A percentile compares a stretch with the other conserved stretches of the same genome.
Conservation (phyloP, 2,329 filamentous ascomycete genomes). For the Diaporthe citri region DNA sequence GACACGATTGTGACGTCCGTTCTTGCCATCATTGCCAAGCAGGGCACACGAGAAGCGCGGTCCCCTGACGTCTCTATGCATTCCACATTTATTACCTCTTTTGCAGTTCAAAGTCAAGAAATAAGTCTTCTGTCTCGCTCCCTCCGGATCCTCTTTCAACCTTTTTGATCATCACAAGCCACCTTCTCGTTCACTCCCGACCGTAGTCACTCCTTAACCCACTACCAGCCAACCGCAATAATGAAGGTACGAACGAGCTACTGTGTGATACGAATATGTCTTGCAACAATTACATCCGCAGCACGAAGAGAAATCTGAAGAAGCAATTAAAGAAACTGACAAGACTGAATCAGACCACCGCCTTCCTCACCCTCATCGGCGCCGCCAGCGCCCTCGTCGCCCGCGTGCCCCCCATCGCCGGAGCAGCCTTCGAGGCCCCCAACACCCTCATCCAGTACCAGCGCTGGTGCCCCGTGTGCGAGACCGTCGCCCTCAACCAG, state of each 20-base stretch:
- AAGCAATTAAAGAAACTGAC: background rate
- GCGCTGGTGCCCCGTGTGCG: conserved; percentile 40
- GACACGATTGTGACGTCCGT: conserved; percentile 14
- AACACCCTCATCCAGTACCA: conserved; percentile 38
- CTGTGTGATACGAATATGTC: background rate
- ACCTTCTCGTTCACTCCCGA: background rate
- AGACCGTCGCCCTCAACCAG: conserved; percentile 39
- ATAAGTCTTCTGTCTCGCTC: conserved; percentile 23
- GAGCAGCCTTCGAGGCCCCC: conserved; percentile 7
- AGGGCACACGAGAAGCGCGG: background rate
- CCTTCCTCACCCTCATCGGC: conserved; percentile 35
- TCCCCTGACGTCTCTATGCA: conserved; percentile 10
- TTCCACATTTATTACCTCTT: conserved; percentile 14
- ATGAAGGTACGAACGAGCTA: conserved; percentile 34
- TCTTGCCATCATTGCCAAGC: conserved; percentile 1
- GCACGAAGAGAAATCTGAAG: background rate
- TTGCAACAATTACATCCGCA: background rate
- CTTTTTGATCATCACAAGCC: background rate
- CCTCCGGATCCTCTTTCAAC: conserved; percentile 13
- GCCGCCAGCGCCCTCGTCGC: conserved; percentile 39
- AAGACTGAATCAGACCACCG: conserved; percentile 22
- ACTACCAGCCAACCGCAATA: background rate
- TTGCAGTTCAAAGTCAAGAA: background rate
- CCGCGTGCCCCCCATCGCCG: conserved; percentile 12
- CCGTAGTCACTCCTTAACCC: conserved; percentile 20